Evolutionary conservation across 2,329 filamentous ascomycete genomes (phyloP), one percentile per base, ranked within the genome.

Genomic region (Cucurbitaria berberidis): DNA sequence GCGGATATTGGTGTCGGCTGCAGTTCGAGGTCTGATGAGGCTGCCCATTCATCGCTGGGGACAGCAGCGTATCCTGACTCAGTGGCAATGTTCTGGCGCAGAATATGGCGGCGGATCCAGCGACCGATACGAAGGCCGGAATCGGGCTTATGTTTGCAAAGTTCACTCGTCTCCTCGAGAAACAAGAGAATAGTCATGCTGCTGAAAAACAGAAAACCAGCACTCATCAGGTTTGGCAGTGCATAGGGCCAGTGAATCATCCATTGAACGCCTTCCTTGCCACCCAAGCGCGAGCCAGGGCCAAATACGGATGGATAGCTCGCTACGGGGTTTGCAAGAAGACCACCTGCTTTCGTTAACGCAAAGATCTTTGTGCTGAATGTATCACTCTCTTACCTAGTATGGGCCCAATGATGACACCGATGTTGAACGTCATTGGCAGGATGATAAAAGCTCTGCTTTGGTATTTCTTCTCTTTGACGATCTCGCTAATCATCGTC

Each of bases 401-500:
- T 4, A 76, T 69, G 0, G 75, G 75, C 0, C 75, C 80, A 39
- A 82, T 69, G 15, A 81, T 80, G 6, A 81, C 78, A 0, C 80
- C 80, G 43, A 81, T 73, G 62, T 90, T 90, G 74, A 89, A 88
- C 43, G 86, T 88, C 82, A 91, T 88, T 0, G 84, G 84, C 48
- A 87, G 60, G 8, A 87, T 74, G 30, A 87, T 66, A 53, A 87
- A 87, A 0, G 84, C 84, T 45, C 83, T 75, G 22, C 74, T 77
- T 55, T 80, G 78, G 49, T 73, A 88, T 78, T 83, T 88, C 73
- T 88, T 89, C 74, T 90, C 88, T 44, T 81, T 80, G 32, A 91
- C 84, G 29, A 89, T 87, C 72, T 91, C 89, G 1, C 83, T 83
- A 40, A 90, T 88, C 83, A 90, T 88, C 0, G 87, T 90, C 55